Percentiles rank a stretch among this genome's conserved stretches.
phyloP scores from a whole-genome alignment of 345 rosid genomes.

The Acer saccharum region DNA sequence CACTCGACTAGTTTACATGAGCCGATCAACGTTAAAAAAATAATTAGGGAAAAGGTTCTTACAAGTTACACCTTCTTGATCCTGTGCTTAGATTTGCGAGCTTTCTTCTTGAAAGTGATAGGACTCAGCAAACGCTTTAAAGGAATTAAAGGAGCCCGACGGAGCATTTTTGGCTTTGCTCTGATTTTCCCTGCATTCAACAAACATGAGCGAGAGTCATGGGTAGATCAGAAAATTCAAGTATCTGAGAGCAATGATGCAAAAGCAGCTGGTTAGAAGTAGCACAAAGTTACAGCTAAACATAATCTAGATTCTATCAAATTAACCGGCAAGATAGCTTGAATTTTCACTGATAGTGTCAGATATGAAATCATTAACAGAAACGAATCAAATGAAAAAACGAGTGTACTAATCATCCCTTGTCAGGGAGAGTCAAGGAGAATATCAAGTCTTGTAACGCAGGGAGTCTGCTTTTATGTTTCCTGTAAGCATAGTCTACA shows the following conservation, averaged over 20 bases:
- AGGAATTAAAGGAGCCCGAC: slow-evolving; percentile 31
- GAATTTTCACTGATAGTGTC: neutral
- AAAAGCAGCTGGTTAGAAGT: slow-evolving; percentile 3
- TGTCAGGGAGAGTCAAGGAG: neutral
- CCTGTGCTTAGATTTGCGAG: slow-evolving; percentile 24
- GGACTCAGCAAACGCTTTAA: slow-evolving; percentile 46
- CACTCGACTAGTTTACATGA: slow-evolving; percentile 14
- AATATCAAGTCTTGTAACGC: neutral
- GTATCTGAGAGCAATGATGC: neutral
- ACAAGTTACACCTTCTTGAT: neutral
- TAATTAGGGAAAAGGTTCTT: slow-evolving; percentile 16
- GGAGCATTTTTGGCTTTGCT: slow-evolving; percentile 32
- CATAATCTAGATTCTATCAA: slow-evolving; percentile 1
- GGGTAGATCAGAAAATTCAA: neutral
- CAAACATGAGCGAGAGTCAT: neutral
- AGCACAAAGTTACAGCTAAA: neutral
- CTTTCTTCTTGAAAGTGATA: slow-evolving; percentile 43
- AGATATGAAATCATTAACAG: neutral
- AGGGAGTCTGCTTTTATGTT: neutral
- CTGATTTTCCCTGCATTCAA: slow-evolving; percentile 41
- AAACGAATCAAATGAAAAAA: neutral
- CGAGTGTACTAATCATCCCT: neutral
- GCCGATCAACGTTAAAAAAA: neutral
- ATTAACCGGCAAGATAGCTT: neutral
- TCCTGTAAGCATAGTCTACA: neutral